Conservation (phyloP, 371 early-diverging fungal genomes). For the Rhizopus sp. region DNA sequence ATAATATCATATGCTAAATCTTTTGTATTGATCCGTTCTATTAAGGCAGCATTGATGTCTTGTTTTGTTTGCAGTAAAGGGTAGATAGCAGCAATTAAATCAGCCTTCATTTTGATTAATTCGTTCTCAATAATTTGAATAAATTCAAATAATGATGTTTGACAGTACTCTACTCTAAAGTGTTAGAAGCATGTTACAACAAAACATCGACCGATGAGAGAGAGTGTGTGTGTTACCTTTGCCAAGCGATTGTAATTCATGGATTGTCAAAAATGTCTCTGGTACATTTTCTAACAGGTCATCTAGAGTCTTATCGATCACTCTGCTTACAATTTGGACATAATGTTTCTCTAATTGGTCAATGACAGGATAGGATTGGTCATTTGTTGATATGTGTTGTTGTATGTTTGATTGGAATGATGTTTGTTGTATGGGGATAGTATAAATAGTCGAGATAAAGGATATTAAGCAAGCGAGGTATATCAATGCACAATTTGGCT, state of each 20-base stretch:
- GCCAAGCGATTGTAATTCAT: slow-evolving; percentile 22
- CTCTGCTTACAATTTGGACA: slow-evolving; percentile 5
- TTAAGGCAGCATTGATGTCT: neutral
- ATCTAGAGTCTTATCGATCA: slow-evolving; percentile 7
- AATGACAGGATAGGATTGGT: neutral
- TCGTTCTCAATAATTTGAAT: slow-evolving; percentile 25
- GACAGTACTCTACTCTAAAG: slow-evolving; percentile 17
- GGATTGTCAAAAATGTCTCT: slow-evolving; percentile 26
- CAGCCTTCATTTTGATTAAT: slow-evolving; percentile 26
- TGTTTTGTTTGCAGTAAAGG: slow-evolving; percentile 30
- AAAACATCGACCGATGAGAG: neutral
- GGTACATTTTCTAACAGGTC: slow-evolving; percentile 18
- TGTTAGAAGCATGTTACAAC: neutral
- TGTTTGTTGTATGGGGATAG: slow-evolving; percentile 16
- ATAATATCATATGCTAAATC: slow-evolving; percentile 28
- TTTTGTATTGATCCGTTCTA: slow-evolving; percentile 21
- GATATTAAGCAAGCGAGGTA: neutral
- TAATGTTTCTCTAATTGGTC: slow-evolving; percentile 12
- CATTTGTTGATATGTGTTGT: slow-evolving; percentile 1
- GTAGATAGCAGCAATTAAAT: slow-evolving; percentile 29
- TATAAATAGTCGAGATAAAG: neutral
- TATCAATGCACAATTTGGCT: neutral
- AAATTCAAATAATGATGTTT: slow-evolving; percentile 22
- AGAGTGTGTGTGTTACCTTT: slow-evolving; percentile 12
- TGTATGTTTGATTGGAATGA: neutral